Conservation (phyloP, 257 asterid genomes). For the Prunella vulgaris region DNA sequence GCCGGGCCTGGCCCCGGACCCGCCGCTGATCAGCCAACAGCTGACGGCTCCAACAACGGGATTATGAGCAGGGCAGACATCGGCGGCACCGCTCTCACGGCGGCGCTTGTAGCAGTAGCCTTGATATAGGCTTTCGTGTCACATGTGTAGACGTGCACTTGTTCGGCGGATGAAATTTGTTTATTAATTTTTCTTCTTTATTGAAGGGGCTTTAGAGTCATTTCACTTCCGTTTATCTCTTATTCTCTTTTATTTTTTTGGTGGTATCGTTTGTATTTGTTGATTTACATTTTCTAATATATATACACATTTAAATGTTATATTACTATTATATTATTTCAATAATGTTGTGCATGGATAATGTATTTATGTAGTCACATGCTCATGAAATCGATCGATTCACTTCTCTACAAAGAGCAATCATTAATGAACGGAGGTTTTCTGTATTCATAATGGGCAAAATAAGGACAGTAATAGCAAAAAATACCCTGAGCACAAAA, state of each 20-base stretch:
- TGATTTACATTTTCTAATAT: not conserved
- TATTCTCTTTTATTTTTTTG: not conserved
- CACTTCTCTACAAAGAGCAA: too few relatives aligned
- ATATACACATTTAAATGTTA: conserved; percentile 22
- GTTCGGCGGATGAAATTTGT: conserved; percentile 40
- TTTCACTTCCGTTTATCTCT: not conserved
- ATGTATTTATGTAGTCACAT: too few relatives aligned
- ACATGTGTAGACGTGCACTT: conserved; percentile 36
- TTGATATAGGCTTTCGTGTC: conserved; percentile 41
- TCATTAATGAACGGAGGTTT: too few relatives aligned
- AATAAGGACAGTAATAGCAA: too few relatives aligned
- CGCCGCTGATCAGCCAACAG: conserved; percentile 32
- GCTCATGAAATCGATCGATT: too few relatives aligned
- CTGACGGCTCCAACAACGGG: conserved; percentile 33
- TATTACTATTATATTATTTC: too few relatives aligned
- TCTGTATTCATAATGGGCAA: too few relatives aligned
- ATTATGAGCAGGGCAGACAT: conserved; percentile 42
- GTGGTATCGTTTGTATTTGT: conserved; percentile 7
- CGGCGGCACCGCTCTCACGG: conserved; percentile 56
- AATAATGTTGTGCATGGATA: too few relatives aligned
- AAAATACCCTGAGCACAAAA: too few relatives aligned
- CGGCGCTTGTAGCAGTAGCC: conserved; percentile 51
- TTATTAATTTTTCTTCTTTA: conserved; percentile 17
- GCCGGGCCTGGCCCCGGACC: conserved; percentile 28
- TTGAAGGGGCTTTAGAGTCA: conserved; percentile 11